A percentile compares a stretch with the other conserved stretches of the same genome.
phyloP scores from a whole-genome alignment of 192 early-diverging fungal genomes.

The Coemansia sp. region DNA sequence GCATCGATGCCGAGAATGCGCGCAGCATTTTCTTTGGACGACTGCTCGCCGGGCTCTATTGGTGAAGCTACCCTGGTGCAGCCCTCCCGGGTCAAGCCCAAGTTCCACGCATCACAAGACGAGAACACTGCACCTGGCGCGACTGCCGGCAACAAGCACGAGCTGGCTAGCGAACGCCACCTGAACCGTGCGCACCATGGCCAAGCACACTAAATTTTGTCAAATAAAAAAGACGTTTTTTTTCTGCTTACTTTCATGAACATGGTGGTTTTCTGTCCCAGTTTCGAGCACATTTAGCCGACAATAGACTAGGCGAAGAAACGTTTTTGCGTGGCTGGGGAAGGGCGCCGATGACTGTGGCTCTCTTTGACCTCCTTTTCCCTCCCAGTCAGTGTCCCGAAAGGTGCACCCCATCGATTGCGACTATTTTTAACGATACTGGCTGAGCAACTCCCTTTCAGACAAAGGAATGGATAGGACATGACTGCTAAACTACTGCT shows the following conservation, averaged over 20 bases:
- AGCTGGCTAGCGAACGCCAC: not conserved
- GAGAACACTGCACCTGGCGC: not conserved
- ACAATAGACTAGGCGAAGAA: not conserved
- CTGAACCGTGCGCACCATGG: not conserved
- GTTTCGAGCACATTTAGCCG: not conserved
- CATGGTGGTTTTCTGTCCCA: no score
- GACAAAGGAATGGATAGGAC: not conserved
- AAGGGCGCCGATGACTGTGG: no score
- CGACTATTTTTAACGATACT: not conserved
- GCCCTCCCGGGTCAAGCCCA: conserved; percentile 15
- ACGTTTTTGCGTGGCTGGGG: no score
- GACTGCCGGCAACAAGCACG: not conserved
- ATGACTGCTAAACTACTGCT: not conserved
- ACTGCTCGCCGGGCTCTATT: not conserved
- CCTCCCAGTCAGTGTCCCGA: not conserved
- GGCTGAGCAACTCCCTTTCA: no score
- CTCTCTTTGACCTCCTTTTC: not conserved
- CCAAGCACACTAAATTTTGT: not conserved
- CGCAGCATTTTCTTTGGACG: not conserved
- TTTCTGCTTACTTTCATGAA: not conserved
- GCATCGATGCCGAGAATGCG: not conserved
- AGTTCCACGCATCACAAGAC: not conserved
- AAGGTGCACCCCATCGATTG: not conserved
- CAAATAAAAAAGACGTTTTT: no score
- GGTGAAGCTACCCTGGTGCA: conserved; percentile 28